Base-by-base conservation (phyloP, 805 yeast genomes). In the Komagataella pseudopastoris region DNA sequence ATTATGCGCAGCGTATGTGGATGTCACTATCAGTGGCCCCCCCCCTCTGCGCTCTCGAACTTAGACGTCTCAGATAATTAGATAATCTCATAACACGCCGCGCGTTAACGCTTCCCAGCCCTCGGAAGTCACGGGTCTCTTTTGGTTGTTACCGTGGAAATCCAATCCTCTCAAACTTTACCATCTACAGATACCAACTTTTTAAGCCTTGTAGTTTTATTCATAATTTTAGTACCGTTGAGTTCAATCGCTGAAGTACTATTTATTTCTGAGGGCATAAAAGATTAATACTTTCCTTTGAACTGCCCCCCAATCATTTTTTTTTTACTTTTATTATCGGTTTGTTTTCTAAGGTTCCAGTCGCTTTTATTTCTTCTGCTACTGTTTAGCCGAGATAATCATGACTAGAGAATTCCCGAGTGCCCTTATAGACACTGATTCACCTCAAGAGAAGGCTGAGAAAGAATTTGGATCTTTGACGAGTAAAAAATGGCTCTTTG, bases 381-480 rank as follows among this genome's bases (percentile, higher is more conserved):
- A 30, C 3, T 20, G 20, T 3, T 20, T 20, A 8, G 39, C 4
- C 14, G 39, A 30, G 8, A 30, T 10, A 30, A 30, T 10, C 48
- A 52, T 49, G 45, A 18, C 60, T 6, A 46, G 54, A 8, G 51
- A 55, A 16, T 63, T 68, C 22, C 71, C 71, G 0, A 53, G 63
- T 52, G 66, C 71, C 12, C 71, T 69, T 2, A 51, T 53, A n/a
- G 65, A 60, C 44, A 48, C 53, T 14, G 39, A 58, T 24, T 49
- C 68, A 6, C 45, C 48, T 16, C 66, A 63, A 50, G 70, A 68
- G 51, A 81, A 63, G 50, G 60, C 61, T n/a, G 85, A 83, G 53
- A 69, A 77, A 59, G 96, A 88, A 64, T 88, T 75, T 64, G 96
- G 96, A 45, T 68, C 73, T 20, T 68, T 85, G 49, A 78, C 88